These are phyloP conservation scores for Aspergillus thermomutatus DNA, from an alignment of 2,329 filamentous ascomycete species.

Conservation along the genomic window DNA sequence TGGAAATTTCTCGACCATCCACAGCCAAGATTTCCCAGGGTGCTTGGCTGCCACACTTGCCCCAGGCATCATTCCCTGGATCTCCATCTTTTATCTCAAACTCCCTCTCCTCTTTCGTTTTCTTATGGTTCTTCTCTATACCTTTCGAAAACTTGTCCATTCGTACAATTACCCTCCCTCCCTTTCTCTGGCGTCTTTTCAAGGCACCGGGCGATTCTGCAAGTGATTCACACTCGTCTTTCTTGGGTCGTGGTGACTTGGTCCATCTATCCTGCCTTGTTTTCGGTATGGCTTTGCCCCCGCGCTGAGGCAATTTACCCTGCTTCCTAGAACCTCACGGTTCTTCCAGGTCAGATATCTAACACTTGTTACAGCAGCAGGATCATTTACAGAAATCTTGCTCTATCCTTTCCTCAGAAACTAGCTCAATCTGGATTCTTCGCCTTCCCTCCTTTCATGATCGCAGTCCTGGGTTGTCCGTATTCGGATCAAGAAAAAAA, in stretches of 20 bases:
- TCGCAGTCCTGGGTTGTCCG: neutral
- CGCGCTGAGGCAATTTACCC: constrained; percentile 1
- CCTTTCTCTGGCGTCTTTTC: neutral
- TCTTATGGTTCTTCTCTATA: no score
- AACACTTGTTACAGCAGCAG: neutral
- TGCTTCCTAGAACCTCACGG: neutral
- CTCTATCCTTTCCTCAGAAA: neutral
- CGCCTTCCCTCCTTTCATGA: neutral
- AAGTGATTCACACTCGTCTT: neutral
- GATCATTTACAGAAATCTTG: neutral
- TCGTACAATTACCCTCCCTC: neutral
- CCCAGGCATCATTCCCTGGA: neutral
- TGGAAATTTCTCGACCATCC: neutral
- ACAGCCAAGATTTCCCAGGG: neutral
- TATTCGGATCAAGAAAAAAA: neutral
- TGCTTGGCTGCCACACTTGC: neutral
- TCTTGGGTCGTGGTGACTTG: neutral
- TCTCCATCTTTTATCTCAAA: neutral
- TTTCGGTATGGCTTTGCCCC: constrained; percentile 4
- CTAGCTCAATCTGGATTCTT: constrained; percentile 2
- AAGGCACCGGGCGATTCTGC: neutral
- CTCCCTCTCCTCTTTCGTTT: neutral
- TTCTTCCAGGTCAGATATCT: neutral
- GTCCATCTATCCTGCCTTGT: neutral
- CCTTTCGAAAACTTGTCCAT: neutral